These are phyloP conservation scores for Phyllosticta citriasiana DNA, from an alignment of 2,329 filamentous ascomycete species.

Conservation along the genomic window DNA sequence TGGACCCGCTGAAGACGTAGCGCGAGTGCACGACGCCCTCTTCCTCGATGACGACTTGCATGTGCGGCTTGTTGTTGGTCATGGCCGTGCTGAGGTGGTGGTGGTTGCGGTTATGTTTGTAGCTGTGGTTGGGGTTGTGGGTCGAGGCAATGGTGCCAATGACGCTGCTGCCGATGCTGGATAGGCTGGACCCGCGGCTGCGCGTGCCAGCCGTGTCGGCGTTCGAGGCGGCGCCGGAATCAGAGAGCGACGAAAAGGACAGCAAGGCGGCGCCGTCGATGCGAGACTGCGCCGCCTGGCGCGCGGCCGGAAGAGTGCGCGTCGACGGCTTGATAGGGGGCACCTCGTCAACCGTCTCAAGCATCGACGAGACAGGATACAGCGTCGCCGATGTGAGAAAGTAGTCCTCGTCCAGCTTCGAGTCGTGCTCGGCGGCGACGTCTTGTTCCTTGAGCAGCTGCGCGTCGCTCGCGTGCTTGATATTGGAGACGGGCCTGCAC, in stretches of 20 bases:
- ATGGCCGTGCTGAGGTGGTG: no score
- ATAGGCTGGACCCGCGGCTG: not conserved
- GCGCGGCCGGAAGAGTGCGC: not conserved
- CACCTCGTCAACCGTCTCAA: not conserved
- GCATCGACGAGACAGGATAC: not conserved
- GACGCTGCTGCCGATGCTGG: not conserved
- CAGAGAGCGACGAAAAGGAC: not conserved
- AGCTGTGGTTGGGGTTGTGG: not conserved
- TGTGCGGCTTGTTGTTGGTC: conserved; percentile 45
- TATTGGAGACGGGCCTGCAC: conserved; percentile 51
- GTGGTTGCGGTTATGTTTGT: conserved; percentile 26
- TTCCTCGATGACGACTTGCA: conserved; percentile 47
- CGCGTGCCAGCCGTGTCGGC: conserved; percentile 8
- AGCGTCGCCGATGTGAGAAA: not conserved
- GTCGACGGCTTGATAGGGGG: not conserved
- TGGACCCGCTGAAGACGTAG: conserved; percentile 36
- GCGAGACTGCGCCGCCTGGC: not conserved
- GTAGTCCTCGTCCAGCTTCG: not conserved
- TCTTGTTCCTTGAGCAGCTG: not conserved
- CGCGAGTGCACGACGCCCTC: conserved; percentile 40
- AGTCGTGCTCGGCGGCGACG: conserved; percentile 10
- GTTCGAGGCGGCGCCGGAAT: not conserved
- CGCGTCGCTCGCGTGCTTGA: conserved; percentile 28
- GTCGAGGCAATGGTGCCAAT: not conserved
- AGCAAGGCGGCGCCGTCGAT: not conserved